These are phyloP conservation scores for Terana coerulea DNA, from an alignment of 768 basidiomycete genomes.

Conservation along the genomic window DNA sequence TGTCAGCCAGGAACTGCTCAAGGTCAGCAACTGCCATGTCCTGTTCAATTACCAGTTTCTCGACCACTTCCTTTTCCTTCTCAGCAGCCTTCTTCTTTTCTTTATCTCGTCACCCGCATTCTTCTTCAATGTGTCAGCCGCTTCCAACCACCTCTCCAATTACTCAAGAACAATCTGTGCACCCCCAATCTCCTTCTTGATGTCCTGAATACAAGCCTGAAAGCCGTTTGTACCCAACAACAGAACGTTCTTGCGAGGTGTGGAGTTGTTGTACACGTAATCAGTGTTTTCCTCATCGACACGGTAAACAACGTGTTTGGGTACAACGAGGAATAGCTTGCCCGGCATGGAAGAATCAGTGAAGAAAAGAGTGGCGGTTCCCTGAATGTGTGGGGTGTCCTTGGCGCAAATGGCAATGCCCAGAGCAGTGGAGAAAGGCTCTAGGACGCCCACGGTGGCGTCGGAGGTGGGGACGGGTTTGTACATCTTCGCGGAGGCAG, in stretches of 20 bases:
- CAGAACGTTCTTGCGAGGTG: conserved; percentile 14
- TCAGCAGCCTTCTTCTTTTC: conserved; percentile 10
- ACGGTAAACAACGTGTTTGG: conserved; percentile 13
- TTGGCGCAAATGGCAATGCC: conserved; percentile 16
- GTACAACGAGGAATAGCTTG: conserved; percentile 18
- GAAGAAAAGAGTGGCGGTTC: conserved; percentile 21
- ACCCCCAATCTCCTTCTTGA: neutral
- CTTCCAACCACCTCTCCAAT: conserved; percentile 7
- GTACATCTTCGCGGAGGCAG: conserved; percentile 12
- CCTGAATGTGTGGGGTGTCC: conserved; percentile 13
- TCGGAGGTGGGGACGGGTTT: conserved; percentile 6
- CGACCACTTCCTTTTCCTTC: conserved; percentile 3
- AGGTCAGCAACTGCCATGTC: conserved; percentile 17
- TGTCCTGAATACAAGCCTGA: neutral
- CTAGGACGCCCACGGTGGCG: conserved; percentile 11
- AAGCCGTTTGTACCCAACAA: conserved; percentile 16
- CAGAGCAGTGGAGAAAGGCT: conserved; percentile 20
- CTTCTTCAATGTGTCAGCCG: conserved; percentile 12
- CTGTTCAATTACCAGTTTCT: neutral
- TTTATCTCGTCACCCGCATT: conserved; percentile 5
- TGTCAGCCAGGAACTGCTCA: conserved; percentile 13
- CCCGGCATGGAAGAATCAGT: conserved; percentile 7
- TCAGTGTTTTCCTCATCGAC: conserved; percentile 17
- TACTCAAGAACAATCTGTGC: neutral
- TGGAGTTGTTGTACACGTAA: neutral